A percentile compares a stretch with the other conserved stretches of the same genome.
These are phyloP conservation scores for Sporothrix inflata DNA, from an alignment of 2,329 filamentous ascomycete genomes.

Conservation along the genomic window DNA sequence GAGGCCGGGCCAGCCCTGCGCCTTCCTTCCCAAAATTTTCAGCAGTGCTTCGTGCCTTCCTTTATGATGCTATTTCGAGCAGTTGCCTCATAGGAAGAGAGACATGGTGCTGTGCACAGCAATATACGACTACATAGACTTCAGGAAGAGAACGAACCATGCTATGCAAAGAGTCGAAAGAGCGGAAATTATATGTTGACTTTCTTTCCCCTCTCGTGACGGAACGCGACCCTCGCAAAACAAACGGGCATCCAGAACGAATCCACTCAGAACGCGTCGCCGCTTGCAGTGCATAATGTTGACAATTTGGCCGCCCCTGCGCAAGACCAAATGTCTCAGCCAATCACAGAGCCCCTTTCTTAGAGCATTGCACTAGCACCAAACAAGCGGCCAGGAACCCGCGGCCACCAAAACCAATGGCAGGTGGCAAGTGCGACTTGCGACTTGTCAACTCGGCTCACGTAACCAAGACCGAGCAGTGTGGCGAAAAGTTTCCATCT, in stretches of 20 bases:
- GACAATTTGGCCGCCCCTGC: constrained; percentile 26
- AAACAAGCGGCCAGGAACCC: constrained; percentile 26
- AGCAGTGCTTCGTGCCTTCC: neutral
- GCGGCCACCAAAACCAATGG: neutral
- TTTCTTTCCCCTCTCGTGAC: neutral
- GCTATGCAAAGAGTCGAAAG: neutral
- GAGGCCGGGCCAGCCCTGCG: neutral
- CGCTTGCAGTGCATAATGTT: constrained; percentile 27
- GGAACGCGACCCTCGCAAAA: neutral
- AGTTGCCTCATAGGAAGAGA: neutral
- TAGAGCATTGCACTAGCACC: constrained; percentile 15
- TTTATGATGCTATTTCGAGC: neutral
- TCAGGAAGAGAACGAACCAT: neutral
- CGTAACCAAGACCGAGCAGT: constrained; percentile 10
- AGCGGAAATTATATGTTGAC: neutral
- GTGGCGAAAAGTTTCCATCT: constrained; percentile 24
- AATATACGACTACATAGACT: no score
- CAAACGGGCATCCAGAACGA: neutral
- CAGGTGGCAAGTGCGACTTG: neutral
- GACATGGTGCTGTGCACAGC: no score
- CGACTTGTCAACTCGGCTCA: neutral
- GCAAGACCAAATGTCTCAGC: neutral
- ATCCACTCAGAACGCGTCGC: constrained; percentile 25
- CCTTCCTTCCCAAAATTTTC: neutral
- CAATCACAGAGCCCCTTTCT: constrained; percentile 5